Evolutionary conservation across 2,329 filamentous ascomycete species (phyloP).

Genomic region (Pezicula radicicola): DNA sequence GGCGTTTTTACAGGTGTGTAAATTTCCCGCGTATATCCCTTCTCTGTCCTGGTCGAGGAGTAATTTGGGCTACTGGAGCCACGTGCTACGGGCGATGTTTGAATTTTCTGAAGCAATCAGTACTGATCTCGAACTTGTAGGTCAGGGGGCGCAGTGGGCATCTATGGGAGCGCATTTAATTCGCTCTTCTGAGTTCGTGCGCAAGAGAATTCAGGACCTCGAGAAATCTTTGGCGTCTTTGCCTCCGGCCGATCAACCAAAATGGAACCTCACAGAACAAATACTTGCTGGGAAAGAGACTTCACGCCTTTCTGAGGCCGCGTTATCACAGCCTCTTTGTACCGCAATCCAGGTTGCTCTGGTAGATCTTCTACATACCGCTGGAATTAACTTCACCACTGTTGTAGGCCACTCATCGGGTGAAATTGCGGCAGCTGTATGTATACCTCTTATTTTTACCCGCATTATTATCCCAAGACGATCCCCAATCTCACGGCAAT

Average conservation of each 20-base stretch:
- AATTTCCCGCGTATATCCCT: too few relatives aligned
- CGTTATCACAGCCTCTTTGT: not conserved
- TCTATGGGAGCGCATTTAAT: slow-evolving; percentile 9
- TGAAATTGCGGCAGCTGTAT: slow-evolving; percentile 20
- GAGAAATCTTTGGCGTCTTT: not conserved
- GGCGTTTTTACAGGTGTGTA: slow-evolving; percentile 3
- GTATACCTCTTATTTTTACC: too few relatives aligned
- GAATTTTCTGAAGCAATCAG: too few relatives aligned
- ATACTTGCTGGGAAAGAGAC: slow-evolving; percentile 25
- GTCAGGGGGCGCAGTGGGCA: slow-evolving; percentile 10
- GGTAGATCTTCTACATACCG: slow-evolving; percentile 38
- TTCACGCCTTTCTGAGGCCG: not conserved
- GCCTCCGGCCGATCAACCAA: not conserved
- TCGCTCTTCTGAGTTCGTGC: slow-evolving; percentile 19
- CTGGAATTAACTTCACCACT: slow-evolving; percentile 32
- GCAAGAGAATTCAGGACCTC: slow-evolving; percentile 1
- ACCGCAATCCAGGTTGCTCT: slow-evolving; percentile 43
- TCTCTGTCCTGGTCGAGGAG: too few relatives aligned
- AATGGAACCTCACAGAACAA: slow-evolving; percentile 22
- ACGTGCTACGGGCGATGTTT: too few relatives aligned
- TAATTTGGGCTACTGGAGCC: too few relatives aligned
- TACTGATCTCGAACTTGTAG: not conserved
- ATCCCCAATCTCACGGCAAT: too few relatives aligned
- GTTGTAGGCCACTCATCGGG: slow-evolving; percentile 39
- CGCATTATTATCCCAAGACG: too few relatives aligned